Evolutionary conservation across 352 stramenopile species (phyloP).

Genomic region (Pythium aristosporum): DNA sequence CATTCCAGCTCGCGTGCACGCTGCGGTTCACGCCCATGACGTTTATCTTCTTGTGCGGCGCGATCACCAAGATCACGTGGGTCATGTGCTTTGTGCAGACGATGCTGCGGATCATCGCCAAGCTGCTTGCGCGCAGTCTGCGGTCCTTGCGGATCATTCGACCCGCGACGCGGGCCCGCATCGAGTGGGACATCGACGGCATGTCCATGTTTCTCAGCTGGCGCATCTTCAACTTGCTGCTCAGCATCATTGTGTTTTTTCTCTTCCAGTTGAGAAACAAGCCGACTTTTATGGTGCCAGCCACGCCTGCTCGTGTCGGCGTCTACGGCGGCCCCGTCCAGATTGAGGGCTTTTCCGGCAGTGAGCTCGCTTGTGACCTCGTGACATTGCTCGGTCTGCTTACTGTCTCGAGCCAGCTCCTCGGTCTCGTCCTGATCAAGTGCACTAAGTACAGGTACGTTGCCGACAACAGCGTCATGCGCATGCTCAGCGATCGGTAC

Average conservation of each 20-base stretch:
- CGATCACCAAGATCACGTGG: constrained; percentile 54
- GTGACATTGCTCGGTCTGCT: constrained; percentile 38
- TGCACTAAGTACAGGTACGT: constrained; percentile 38
- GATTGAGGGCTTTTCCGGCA: constrained; percentile 46
- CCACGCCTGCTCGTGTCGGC: constrained; percentile 23
- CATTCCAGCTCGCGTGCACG: constrained; percentile 31
- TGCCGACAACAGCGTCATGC: constrained; percentile 46
- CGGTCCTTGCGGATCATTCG: constrained; percentile 40
- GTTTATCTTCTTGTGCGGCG: constrained; percentile 49
- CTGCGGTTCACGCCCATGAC: constrained; percentile 26
- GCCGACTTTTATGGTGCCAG: constrained; percentile 47
- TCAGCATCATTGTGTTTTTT: constrained; percentile 41
- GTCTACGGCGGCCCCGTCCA: constrained; percentile 40
- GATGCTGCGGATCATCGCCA: constrained; percentile 29
- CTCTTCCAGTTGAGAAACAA: constrained; percentile 34
- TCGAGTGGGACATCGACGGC: constrained; percentile 52
- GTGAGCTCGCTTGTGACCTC: constrained; percentile 56
- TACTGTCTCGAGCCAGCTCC: constrained; percentile 25
- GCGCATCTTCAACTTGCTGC: constrained; percentile 50
- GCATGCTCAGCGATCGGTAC: constrained; percentile 47
- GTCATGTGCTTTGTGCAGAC: constrained; percentile 56
- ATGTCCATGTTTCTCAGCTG: constrained; percentile 51
- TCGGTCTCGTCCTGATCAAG: constrained; percentile 28
- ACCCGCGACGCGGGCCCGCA: constrained; percentile 26
- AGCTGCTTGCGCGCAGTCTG: constrained; percentile 31